phyloP scores from a whole-genome alignment of 768 basidiomycete genomes.

The Scleroderma bovista region DNA sequence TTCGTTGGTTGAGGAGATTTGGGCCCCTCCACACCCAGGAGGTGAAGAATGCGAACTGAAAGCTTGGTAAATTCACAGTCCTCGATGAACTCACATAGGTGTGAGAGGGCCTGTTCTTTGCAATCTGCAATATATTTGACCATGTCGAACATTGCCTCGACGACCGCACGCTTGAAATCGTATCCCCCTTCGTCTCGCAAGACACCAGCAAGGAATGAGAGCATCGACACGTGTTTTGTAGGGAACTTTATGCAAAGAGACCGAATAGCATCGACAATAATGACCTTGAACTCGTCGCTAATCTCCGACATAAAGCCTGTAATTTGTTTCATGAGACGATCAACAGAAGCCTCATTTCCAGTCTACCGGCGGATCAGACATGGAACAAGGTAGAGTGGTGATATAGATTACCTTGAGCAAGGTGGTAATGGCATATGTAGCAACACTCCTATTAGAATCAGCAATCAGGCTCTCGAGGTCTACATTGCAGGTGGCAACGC shows the following conservation, averaged over 20 bases:
- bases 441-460: constrained; percentile 91
- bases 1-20: constrained; percentile 95
- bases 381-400: not conserved
- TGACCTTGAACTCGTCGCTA: constrained; percentile 99
- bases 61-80: constrained; percentile 99
- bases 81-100: constrained; percentile 99
- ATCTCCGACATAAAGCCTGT: constrained; percentile 99
- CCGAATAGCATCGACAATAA: constrained; percentile 97
- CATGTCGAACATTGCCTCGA: constrained; percentile 99
- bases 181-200: constrained; percentile 98
- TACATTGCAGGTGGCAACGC: constrained; percentile 89
- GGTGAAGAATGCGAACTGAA: constrained; percentile 91
- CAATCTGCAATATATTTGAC: constrained; percentile 94
- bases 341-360: constrained; percentile 97
- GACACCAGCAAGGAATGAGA: constrained; percentile 93
- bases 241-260: constrained; percentile 99
- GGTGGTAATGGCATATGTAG: constrained; percentile 98
- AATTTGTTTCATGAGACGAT: constrained; percentile 98
- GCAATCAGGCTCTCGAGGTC: constrained; percentile 97
- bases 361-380: constrained; percentile 50
- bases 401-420: constrained; percentile 70
- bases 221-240: constrained; percentile 93
- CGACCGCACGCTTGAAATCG: constrained; percentile 98
- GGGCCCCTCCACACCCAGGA: constrained; percentile 94
- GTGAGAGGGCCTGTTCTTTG: constrained; percentile 96